Percentiles rank a stretch among this genome's conserved stretches.
These are phyloP conservation scores for Plicaturopsis crispa DNA, from an alignment of 768 basidiomycete species.

Conservation along the genomic window DNA sequence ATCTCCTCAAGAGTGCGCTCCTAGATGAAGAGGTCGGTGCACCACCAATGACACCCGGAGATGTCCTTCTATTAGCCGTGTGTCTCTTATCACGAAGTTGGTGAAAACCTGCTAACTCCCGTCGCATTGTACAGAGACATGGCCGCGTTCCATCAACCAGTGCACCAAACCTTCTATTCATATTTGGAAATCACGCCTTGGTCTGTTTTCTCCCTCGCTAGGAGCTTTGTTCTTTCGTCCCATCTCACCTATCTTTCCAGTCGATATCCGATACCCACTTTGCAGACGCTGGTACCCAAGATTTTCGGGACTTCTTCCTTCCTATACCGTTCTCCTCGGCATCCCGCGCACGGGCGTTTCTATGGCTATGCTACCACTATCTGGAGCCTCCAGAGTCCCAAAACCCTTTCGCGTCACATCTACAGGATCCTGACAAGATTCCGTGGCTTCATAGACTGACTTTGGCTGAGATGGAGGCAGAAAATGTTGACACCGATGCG, in stretches of 20 bases:
- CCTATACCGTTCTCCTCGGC: constrained; percentile 64
- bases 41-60: constrained; percentile 67
- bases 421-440: constrained; percentile 55
- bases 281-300: constrained; percentile 57
- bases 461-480: constrained; percentile 52
- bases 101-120: no score
- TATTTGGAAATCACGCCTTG: constrained; percentile 70
- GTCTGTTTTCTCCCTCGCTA: constrained; percentile 34
- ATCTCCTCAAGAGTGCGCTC: constrained; percentile 76
- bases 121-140: constrained; percentile 33
- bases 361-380: constrained; percentile 82
- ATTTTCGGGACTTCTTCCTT: constrained; percentile 81
- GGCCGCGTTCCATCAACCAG: constrained; percentile 73
- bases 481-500: constrained; percentile 74
- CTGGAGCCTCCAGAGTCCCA: constrained; percentile 53
- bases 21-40: constrained; percentile 61
- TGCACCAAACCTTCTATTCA: constrained; percentile 82
- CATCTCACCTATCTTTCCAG: constrained; percentile 27
- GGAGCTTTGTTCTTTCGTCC: constrained; percentile 4
- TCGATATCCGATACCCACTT: constrained; percentile 64
- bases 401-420: constrained; percentile 73
- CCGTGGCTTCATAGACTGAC: constrained; percentile 51
- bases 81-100: no score
- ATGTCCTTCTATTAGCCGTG: constrained; percentile 63
- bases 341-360: constrained; percentile 71